A percentile compares a stretch with the other conserved stretches of the same genome.
Conservation (phyloP, 225 moss, liverwort and hornwort genomes). For the Ulota crispa region DNA sequence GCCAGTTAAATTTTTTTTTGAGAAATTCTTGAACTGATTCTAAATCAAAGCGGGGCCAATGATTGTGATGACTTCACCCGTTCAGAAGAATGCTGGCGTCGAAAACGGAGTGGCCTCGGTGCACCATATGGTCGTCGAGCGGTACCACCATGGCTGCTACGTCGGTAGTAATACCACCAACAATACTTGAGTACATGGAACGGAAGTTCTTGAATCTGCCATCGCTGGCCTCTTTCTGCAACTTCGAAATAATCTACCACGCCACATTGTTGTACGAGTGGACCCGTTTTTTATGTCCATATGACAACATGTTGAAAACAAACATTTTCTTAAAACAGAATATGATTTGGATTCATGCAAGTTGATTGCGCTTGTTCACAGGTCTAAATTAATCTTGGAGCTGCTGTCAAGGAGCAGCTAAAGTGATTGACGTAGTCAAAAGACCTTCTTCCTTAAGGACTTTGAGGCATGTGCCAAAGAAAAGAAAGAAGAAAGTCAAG, state of each 20-base stretch:
- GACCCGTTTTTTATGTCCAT: too few relatives aligned
- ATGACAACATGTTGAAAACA: too few relatives aligned
- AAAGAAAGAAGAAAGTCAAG: neutral
- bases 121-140: conserved; percentile 96
- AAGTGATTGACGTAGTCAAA: neutral
- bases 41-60: conserved; percentile 5
- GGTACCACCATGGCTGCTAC: conserved; percentile 93
- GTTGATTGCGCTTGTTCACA: too few relatives aligned
- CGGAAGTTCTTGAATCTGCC: conserved; percentile 48
- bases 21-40: neutral
- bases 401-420: neutral
- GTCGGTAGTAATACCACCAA: conserved; percentile 86
- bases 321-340: too few relatives aligned
- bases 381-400: too few relatives aligned
- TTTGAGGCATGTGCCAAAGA: neutral
- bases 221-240: conserved; percentile 52
- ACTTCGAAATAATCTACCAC: conserved; percentile 59
- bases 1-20: neutral
- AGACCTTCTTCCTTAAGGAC: neutral
- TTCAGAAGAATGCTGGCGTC: conserved; percentile 65
- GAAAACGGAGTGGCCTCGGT: conserved; percentile 93
- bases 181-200: conserved; percentile 92
- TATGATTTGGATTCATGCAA: too few relatives aligned
- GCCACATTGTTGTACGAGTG: neutral
- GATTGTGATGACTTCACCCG: conserved; percentile 44